phyloP scores from a whole-genome alignment of 140 eudicot genomes.

The Bidens hawaiensis region DNA sequence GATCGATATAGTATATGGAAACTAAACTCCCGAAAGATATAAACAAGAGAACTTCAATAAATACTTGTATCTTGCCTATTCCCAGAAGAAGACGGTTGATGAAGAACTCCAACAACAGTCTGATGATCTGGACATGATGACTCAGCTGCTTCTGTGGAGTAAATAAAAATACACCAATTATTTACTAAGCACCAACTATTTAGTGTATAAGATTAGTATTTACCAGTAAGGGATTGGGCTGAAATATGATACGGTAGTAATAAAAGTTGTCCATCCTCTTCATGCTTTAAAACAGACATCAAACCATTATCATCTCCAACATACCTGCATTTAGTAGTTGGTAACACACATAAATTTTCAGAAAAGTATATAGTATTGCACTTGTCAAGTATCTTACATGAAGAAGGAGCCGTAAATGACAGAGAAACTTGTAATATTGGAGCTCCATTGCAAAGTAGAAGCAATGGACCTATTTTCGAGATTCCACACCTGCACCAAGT shows the following conservation, averaged over 20 bases:
- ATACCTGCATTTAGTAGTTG: conserved; percentile 49
- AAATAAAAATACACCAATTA: neutral
- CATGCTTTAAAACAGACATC: conserved; percentile 64
- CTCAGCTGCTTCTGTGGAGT: conserved; percentile 60
- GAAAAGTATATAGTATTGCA: neutral
- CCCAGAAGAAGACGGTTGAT: too few relatives aligned
- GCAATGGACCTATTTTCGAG: conserved; percentile 63
- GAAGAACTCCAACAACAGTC: conserved; percentile 76
- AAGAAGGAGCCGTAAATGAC: too few relatives aligned
- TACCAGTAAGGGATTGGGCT: conserved; percentile 59
- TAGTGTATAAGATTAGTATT: conserved; percentile 16
- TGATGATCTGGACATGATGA: conserved; percentile 46
- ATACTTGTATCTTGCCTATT: conserved; percentile 69
- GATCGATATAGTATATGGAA: neutral
- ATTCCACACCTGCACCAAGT: conserved; percentile 66
- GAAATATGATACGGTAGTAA: conserved; percentile 63
- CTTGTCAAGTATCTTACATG: conserved; percentile 49
- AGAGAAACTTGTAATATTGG: conserved; percentile 83
- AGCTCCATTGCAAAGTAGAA: conserved; percentile 75
- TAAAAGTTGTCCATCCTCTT: conserved; percentile 56
- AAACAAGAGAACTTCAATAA: conserved; percentile 19
- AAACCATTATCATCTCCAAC: too few relatives aligned
- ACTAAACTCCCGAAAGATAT: neutral
- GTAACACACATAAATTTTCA: conserved; percentile 5
- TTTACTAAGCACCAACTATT: conserved; percentile 1